Percentiles rank a stretch among this genome's conserved stretches.
Conservation (phyloP, 2,329 filamentous ascomycete genomes). For the Epichloe gansuensis region DNA sequence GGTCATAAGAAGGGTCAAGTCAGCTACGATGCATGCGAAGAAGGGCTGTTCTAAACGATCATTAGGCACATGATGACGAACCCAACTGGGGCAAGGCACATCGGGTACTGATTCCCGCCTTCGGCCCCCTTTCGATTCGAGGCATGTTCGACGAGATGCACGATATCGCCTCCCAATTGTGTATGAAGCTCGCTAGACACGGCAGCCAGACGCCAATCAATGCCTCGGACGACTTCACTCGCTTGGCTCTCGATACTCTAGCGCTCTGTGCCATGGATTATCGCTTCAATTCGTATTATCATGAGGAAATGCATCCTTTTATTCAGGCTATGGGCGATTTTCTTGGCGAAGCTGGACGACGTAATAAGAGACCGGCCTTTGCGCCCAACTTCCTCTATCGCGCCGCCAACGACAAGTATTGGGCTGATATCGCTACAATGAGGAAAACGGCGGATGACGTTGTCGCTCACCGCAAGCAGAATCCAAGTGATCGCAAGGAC, state of each 20-base stretch:
- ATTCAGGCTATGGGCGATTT: slow-evolving; percentile 54
- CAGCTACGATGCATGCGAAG: neutral
- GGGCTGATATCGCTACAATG: slow-evolving; percentile 40
- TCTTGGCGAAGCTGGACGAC: slow-evolving; percentile 40
- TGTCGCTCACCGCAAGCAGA: slow-evolving; percentile 41
- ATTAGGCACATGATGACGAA: slow-evolving; percentile 30
- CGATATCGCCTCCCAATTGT: slow-evolving; percentile 52
- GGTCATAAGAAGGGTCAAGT: slow-evolving; percentile 5
- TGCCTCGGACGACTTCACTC: slow-evolving; percentile 55
- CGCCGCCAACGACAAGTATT: slow-evolving; percentile 36
- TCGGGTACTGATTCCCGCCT: slow-evolving; percentile 52
- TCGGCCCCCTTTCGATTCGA: slow-evolving; percentile 55
- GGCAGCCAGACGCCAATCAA: slow-evolving; percentile 44
- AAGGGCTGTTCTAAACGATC: slow-evolving; percentile 13
- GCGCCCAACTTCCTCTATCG: slow-evolving; percentile 35
- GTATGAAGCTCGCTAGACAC: slow-evolving; percentile 54
- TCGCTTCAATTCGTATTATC: slow-evolving; percentile 65
- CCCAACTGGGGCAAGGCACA: slow-evolving; percentile 57
- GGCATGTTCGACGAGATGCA: slow-evolving; percentile 59
- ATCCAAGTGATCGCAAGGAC: slow-evolving; percentile 48
- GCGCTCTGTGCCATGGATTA: slow-evolving; percentile 59
- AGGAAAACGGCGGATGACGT: slow-evolving; percentile 45
- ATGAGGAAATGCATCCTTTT: slow-evolving; percentile 56
- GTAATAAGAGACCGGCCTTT: slow-evolving; percentile 34
- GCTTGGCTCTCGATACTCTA: slow-evolving; percentile 60